A percentile compares a stretch with the other conserved stretches of the same genome.
Evolutionary conservation across 2,329 filamentous ascomycete species (phyloP).

Genomic region (Didymella exigua): DNA sequence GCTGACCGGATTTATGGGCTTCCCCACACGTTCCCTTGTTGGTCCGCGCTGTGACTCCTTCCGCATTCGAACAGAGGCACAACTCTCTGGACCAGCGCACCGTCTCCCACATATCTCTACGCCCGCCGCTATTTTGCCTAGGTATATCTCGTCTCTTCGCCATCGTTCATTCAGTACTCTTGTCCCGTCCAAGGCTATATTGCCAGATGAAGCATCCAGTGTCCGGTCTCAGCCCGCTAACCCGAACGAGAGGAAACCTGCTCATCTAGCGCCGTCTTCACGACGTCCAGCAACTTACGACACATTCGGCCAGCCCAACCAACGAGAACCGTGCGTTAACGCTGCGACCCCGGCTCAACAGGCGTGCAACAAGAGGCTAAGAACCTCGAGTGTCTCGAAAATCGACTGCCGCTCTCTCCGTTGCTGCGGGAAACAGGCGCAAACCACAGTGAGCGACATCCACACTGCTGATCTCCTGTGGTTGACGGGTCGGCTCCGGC

Average conservation of each 20-base stretch:
- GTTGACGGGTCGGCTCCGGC: conserved; percentile 7
- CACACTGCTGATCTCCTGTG: conserved; percentile 6
- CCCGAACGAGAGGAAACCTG: conserved; percentile 15
- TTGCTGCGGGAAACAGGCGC: conserved; percentile 15
- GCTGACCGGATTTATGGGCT: conserved; percentile 20
- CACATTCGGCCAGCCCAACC: conserved; percentile 23
- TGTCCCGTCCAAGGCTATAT: conserved; percentile 14
- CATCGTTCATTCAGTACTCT: conserved; percentile 17
- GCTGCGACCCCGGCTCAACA: conserved; percentile 21
- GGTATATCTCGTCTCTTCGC: conserved; percentile 1
- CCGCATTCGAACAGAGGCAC: conserved; percentile 17
- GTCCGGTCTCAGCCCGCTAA: conserved; percentile 22
- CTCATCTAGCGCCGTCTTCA: conserved; percentile 18
- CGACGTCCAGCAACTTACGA: conserved; percentile 23
- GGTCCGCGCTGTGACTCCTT: conserved; percentile 16
- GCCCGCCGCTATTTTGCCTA: neutral
- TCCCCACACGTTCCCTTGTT: conserved; percentile 20
- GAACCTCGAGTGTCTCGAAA: conserved; percentile 17
- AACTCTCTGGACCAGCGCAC: conserved; percentile 1
- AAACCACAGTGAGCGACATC: conserved; percentile 15
- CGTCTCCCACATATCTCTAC: neutral
- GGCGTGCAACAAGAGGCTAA: conserved; percentile 21
- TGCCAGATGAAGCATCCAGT: conserved; percentile 20
- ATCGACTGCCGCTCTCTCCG: conserved; percentile 18
- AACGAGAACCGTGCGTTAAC: conserved; percentile 29